Base-by-base conservation (phyloP, 176 grass and related monocot genomes). In the Eleusine coracana region DNA sequence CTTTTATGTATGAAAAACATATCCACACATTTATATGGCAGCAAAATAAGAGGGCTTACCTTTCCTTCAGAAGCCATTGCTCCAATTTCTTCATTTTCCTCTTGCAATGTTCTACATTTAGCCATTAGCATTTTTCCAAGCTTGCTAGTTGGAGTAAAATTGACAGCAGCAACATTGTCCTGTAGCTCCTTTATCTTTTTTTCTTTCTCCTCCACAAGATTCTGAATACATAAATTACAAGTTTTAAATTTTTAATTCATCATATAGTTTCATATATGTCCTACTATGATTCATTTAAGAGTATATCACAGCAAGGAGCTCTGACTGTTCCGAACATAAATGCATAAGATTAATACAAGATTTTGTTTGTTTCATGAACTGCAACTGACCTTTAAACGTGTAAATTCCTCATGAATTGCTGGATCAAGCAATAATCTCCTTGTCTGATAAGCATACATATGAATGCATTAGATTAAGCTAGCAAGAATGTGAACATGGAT, bases 41-140 rank as follows among this genome's bases (percentile, higher is more conserved):
- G 5, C 15, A 70, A 37, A 70, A 66, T 54, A 77, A 34, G 49
- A 59, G 31, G 41, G 16, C 71, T 74, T 86, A 95, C 95, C 91
- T 99, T 99, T 87, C 97, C 97, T 94, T 99, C 97, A n/a, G 97
- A 99, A 86, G 97, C 97, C 83, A 99, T 99, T 8, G 91, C 93
- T 3, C 97, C 93, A 81, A 99, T 99, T 73, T 99, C 97, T 83
- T 96, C 97, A 82, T 99, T 99, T 87, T 99, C 97, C 72, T 92
- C 89, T 84, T 99, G 93, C 59, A 99, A 88, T 73, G 97, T 99
- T 86, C 91, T 88, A 76, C 93, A 96, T 84, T 96, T 99, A 48
- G 93, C 87, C 93, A 99, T 90, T 77, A 96, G 67, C 93, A 96
- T 99, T 83, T 96, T 96, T 12, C 97, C 97, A 68, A 90, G 93